Percentiles rank a stretch among this genome's conserved stretches.
These are phyloP conservation scores for Cyberlindnera euphorbiiphila DNA, from an alignment of 805 yeast species.

Conservation along the genomic window DNA sequence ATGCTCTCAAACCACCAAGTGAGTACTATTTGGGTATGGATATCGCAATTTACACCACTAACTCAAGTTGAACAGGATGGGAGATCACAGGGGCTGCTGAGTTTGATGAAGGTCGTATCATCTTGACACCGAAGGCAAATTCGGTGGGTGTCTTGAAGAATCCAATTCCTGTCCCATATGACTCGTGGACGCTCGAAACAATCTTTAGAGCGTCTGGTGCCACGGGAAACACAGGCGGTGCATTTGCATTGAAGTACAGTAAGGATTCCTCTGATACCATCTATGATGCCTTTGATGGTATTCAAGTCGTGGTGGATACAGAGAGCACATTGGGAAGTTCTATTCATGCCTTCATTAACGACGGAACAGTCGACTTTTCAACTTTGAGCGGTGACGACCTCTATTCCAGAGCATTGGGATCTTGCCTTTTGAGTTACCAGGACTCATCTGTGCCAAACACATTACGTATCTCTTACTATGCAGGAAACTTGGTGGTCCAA, in stretches of 20 bases:
- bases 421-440: constrained; percentile 57
- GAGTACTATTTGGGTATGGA: constrained; percentile 1
- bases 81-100: constrained; percentile 34
- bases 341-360: constrained; percentile 56
- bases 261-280: constrained; percentile 33
- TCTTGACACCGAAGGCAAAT: constrained; percentile 42
- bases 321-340: constrained; percentile 45
- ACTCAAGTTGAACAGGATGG: constrained; percentile 34
- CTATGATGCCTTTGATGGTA: constrained; percentile 62
- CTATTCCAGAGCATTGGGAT: constrained; percentile 42
- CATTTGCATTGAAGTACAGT: constrained; percentile 43
- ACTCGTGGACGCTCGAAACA: constrained; percentile 55
- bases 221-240: constrained; percentile 47
- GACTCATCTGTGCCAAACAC: constrained; percentile 70
- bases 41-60: constrained; percentile 2
- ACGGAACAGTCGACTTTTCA: constrained; percentile 43
- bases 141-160: constrained; percentile 47
- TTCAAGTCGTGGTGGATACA: constrained; percentile 56
- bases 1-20: constrained; percentile 23
- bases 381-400: constrained; percentile 18
- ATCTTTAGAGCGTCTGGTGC: constrained; percentile 60
- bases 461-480: constrained; percentile 57
- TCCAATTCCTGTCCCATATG: constrained; percentile 27
- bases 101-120: constrained; percentile 49
- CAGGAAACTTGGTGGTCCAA: constrained; percentile 55